Evolutionary conservation across 148 eudicot genomes (phyloP), one percentile per base, ranked within the genome.

Genomic region (Rhododendron griersonianum): DNA sequence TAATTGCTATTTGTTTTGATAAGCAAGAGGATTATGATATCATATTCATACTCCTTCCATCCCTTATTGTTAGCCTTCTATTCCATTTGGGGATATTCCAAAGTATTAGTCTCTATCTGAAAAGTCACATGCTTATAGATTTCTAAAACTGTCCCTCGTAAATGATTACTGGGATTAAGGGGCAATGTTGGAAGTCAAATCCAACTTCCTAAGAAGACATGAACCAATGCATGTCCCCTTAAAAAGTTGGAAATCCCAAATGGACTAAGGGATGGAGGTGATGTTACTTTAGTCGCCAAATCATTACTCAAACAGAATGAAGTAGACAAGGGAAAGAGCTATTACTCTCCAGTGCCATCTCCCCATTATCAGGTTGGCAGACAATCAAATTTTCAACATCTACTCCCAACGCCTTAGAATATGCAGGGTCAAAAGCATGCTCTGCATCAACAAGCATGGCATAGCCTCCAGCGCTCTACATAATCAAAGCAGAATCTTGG

Each of bases 371-470:
- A 86, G 99, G 99, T 89, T 96, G 99, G 89, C 99, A 95, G 75
- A 96, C 99, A 87, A 96, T 96, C 86, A 96, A 88, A 88, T 96
- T 96, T 90, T 96, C 99, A 47, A 96, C 96, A 90, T 96, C 99
- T 82, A 96, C 98, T 30, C 99, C 99, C 86, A 96, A 81, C 44
- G 98, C 92, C 89, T 95, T 95, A 44, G 99, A 95, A 89, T 96
- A 96, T 61, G 99, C 88, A 30, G 99, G 96, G 90, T 96, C 99
- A 93, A 96, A 96, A 87, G 99, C 99, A 90, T 96, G 99, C 86
- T 96, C 99, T 87, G 99, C 99, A 90, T 96, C 99, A 87, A 96
- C 98, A 87, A 96, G 97, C 99, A 96, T 95, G 77, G 99, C 99
- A 87, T 96, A 93, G 84, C 99, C 99, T 79, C 99, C 99, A 69